These are phyloP conservation scores for Isatis lusitanica DNA, from an alignment of 441 rosid species.

Conservation along the genomic window DNA sequence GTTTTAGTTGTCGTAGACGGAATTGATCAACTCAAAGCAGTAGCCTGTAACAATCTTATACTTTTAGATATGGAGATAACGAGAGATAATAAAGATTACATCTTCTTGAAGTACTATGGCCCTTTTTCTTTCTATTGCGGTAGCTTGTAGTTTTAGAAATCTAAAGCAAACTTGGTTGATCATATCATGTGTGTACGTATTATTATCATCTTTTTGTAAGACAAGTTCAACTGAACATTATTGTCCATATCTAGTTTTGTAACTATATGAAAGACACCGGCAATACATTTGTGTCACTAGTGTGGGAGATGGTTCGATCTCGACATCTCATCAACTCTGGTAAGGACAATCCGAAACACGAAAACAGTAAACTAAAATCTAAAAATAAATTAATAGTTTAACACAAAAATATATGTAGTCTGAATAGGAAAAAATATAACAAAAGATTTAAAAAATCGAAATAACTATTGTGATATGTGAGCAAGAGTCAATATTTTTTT, in stretches of 20 bases:
- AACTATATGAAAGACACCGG: neutral
- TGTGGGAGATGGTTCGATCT: no score
- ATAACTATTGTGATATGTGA: no score
- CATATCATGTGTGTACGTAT: neutral
- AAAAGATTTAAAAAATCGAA: no score
- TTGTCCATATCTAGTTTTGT: neutral
- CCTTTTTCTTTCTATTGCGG: neutral
- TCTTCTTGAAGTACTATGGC: neutral
- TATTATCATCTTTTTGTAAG: neutral
- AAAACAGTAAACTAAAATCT: no score
- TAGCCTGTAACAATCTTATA: neutral
- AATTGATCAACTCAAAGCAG: neutral
- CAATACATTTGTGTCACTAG: no score
- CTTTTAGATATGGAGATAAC: neutral
- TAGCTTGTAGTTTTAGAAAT: neutral
- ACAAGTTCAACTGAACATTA: neutral
- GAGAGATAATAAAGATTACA: neutral
- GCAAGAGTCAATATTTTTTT: no score
- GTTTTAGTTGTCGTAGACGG: neutral
- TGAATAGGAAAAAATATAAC: no score
- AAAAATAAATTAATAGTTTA: no score
- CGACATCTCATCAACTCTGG: no score
- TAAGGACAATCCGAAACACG: no score
- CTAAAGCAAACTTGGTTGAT: neutral
- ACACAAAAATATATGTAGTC: no score